Evolutionary conservation across 192 early-diverging fungal genomes (phyloP), one percentile per base, ranked within the genome.

Genomic region (Gryganskiella cystojenkinii): DNA sequence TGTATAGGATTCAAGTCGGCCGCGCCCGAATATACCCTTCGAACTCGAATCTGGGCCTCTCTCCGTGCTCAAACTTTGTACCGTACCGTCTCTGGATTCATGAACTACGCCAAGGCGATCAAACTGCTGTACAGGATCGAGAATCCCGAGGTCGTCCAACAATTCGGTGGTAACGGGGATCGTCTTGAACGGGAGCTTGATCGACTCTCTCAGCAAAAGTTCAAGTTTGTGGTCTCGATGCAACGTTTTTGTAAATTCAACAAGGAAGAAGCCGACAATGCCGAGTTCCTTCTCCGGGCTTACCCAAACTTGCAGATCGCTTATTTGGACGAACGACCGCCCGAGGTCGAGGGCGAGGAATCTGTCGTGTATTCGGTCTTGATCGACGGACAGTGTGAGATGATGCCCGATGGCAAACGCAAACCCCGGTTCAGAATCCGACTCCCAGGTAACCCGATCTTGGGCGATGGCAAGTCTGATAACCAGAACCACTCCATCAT

Each of bases 381-480:
- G 54, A 93, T 96, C 60, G 93, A 95, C 73, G 94, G 94, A 4
- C 83, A 87, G 45, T 94, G 92, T 53, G 85, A 92, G 71, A 56
- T 86, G 31, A 70, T 84, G 30, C 81, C 85, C 14, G 84, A 93
- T 55, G 93, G 93, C n/a, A 87, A 88, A 58, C 88, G 91, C 71
- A 91, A 88, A 74, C 93, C 93, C 22, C 86, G 87, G 66, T 94
- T 90, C 69, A 85, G 92, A 27, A 87, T 95, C 22, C 86, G 90
- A 54, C 81, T 95, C 11, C 93, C 93, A 2, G 93, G 93, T 10
- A 91, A 92, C 72, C 92, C 95, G 4, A 94, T 95, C 65, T 81
- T 96, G n/a, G 95, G 95, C 25, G 94, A 96, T 72, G 95, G 95
- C 47, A 96, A 96, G 83, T 92, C 92, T 0, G 94, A 94, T 79